A percentile compares a stretch with the other conserved stretches of the same genome.
These are phyloP conservation scores for Metschnikowia hibisci DNA, from an alignment of 805 yeast species.

Conservation along the genomic window DNA sequence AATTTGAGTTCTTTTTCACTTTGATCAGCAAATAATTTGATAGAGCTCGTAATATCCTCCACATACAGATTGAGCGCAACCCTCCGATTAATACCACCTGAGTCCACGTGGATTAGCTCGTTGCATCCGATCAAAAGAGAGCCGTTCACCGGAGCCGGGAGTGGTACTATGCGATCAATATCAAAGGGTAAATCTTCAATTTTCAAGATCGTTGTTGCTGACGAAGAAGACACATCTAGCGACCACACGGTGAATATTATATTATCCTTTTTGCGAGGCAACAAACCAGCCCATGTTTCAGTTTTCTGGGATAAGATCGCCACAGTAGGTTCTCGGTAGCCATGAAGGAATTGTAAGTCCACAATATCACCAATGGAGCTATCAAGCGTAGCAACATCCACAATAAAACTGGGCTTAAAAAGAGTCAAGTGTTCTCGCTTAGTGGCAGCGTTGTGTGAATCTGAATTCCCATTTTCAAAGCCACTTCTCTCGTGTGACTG, in stretches of 20 bases:
- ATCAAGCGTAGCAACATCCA: slow-evolving; percentile 56
- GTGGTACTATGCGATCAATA: slow-evolving; percentile 57
- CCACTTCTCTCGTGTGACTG: background rate
- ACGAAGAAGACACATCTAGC: slow-evolving; percentile 53
- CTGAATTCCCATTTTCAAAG: background rate
- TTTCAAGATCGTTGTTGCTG: slow-evolving; percentile 65
- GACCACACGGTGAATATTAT: slow-evolving; percentile 60
- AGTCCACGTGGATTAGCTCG: slow-evolving; percentile 73
- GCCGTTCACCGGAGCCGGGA: slow-evolving; percentile 67
- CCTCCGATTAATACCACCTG: slow-evolving; percentile 65
- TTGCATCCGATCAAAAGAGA: slow-evolving; percentile 68
- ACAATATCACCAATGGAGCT: slow-evolving; percentile 57
- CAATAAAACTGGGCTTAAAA: slow-evolving; percentile 53
- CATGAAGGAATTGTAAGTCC: slow-evolving; percentile 67
- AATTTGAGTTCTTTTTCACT: slow-evolving; percentile 48
- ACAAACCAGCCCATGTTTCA: slow-evolving; percentile 76
- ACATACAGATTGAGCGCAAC: slow-evolving; percentile 59
- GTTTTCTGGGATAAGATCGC: slow-evolving; percentile 56
- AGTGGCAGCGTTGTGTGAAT: background rate
- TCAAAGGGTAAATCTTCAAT: slow-evolving; percentile 72
- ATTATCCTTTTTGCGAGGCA: slow-evolving; percentile 59
- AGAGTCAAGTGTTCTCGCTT: slow-evolving; percentile 17
- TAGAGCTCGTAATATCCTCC: slow-evolving; percentile 30
- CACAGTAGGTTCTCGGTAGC: slow-evolving; percentile 79
- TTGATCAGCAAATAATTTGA: slow-evolving; percentile 43